Conservation (phyloP, 73 alveolate species). For the Blepharisma japonicum region DNA sequence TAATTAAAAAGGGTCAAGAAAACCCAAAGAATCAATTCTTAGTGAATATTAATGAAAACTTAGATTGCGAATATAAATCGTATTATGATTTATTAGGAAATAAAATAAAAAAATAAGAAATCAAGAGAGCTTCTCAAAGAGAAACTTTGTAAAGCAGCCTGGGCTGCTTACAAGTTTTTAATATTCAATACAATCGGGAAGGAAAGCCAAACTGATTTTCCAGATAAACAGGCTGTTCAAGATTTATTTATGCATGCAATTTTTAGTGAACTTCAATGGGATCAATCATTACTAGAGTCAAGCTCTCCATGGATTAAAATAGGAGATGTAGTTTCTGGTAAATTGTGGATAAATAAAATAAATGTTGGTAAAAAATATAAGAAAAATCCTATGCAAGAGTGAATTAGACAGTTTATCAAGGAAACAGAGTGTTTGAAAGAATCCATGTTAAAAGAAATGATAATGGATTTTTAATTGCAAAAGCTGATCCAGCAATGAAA, state of each 20-base stretch:
- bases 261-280: constrained; percentile 6
- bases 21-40: background rate
- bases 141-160: background rate
- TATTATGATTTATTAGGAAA: constrained; percentile 7
- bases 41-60: background rate
- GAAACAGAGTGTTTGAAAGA: background rate
- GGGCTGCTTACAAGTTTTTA: constrained; percentile 3
- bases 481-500: constrained; percentile 21
- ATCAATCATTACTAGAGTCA: background rate
- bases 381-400: constrained; percentile 8
- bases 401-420: background rate
- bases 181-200: background rate
- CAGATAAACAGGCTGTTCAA: background rate
- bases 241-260: background rate
- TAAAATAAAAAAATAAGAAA: background rate
- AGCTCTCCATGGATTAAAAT: background rate
- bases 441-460: background rate
- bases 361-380: background rate
- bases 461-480: background rate
- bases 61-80: background rate
- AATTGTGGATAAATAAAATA: background rate
- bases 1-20: background rate
- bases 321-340: background rate
- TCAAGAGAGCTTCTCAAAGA: background rate
- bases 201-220: background rate